Evolutionary conservation across 345 rosid species (phyloP).

Genomic region (Zanthoxylum bungeanum): DNA sequence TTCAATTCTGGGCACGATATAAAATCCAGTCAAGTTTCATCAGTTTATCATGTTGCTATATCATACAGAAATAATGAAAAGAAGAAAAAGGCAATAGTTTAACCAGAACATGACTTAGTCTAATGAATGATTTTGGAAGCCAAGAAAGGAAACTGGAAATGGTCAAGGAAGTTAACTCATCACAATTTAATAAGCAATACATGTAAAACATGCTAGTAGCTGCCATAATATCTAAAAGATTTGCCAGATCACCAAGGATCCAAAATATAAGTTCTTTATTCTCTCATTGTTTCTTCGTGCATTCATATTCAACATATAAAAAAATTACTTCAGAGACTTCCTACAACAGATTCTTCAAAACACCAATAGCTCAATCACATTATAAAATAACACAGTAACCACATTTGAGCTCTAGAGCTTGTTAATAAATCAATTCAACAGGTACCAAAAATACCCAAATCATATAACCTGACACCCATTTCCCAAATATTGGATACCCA

Average conservation of each 20-base stretch:
- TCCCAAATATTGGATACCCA: not conserved
- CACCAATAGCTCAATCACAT: too few species aligned
- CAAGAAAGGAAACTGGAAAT: too few species aligned
- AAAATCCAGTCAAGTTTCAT: not conserved
- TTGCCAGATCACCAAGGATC: not conserved
- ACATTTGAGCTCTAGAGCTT: too few species aligned
- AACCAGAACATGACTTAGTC: not conserved
- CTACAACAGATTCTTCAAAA: too few species aligned
- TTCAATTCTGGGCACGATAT: not conserved
- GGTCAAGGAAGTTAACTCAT: not conserved
- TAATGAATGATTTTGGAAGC: not conserved
- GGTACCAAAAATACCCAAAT: not conserved
- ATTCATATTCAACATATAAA: not conserved
- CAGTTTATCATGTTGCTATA: not conserved
- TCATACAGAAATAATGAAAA: not conserved
- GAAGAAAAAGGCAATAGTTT: not conserved
- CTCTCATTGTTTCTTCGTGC: not conserved
- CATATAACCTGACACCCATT: not conserved
- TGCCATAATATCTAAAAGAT: not conserved
- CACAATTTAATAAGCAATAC: not conserved
- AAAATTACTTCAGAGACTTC: not conserved
- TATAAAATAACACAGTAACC: too few species aligned
- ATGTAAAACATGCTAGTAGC: not conserved
- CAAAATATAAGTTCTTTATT: not conserved
- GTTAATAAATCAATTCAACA: too few species aligned